phyloP scores from a whole-genome alignment of 495 filamentous ascomycete species.

The Daldinia bambusicola region DNA sequence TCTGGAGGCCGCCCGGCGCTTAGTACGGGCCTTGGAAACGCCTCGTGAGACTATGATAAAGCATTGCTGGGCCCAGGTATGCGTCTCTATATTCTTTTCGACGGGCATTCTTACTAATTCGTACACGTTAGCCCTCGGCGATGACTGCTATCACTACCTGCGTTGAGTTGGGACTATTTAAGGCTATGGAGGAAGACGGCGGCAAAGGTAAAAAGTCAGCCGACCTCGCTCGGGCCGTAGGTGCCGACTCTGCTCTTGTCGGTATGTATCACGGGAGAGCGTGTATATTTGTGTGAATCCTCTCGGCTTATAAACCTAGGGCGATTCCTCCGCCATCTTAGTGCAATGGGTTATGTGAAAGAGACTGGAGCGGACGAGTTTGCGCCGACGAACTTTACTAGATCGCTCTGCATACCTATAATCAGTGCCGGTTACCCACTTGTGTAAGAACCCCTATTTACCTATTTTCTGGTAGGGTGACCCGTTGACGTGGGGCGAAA shows the following conservation, averaged over 20 bases:
- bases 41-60: constrained; percentile 3
- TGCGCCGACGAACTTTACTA: neutral
- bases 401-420: neutral
- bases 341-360: neutral
- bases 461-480: neutral
- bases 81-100: neutral
- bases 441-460: neutral
- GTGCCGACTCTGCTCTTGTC: neutral
- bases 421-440: neutral
- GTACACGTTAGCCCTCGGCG: neutral
- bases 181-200: neutral
- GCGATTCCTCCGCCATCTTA: neutral
- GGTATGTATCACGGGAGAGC: neutral
- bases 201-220: neutral
- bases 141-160: neutral
- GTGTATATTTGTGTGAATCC: neutral
- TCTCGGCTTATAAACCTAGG: neutral
- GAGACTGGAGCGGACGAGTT: neutral
- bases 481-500: neutral
- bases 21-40: neutral
- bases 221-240: neutral
- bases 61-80: constrained; percentile 1
- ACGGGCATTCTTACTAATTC: neutral
- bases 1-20: neutral
- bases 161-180: neutral